Base-by-base conservation (phyloP, 2,329 filamentous ascomycete genomes). In the Neophaeococcomyces aloes region DNA sequence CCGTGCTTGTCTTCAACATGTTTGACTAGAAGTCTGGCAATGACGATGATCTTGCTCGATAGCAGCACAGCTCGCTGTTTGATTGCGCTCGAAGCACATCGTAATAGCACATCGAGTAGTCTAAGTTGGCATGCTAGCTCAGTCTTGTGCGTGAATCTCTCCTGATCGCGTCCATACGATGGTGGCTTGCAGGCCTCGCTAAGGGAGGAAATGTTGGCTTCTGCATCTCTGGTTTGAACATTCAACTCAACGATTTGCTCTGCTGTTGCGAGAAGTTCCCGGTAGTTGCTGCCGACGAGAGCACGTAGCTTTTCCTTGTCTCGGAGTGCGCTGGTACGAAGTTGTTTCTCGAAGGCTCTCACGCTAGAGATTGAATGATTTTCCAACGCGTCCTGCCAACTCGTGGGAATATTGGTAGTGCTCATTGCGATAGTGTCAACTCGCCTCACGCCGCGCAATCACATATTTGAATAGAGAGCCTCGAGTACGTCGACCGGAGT, bases 161-260 rank as follows among this genome's bases (percentile, higher is more conserved):
- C 30, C n/a, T 14, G 21, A 18, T 36, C 13, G 8, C 15, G 13
- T 30, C 46, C 42, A 13, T 46, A 44, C 13, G 27, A 32, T 27
- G 51, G 51, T 29, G 85, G 75, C 40, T 88, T 87, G 63, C 89
- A 95, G 45, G 77, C 76, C 32, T 76, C 75, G 35, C 86, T 85
- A 66, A 94, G 81, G 47, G 72, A 71, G 13, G 75, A 75, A 40
- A 96, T 71, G 29, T 79, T 75, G 4, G 71, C 67, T 62, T 94
- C 86, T 13, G 86, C 81, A 10, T 70, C 67, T 48, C 81, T 75
- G 66, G 91, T 89, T 59, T 89, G 79, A 30, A 65, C 65, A 53
- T 86, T 83, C 86, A 96, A 94, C 48, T 80, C 75, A 43, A 95
- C 83, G 53, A 96, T 96, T n/a, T 81, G 81, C 65, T 95, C 88